Evolutionary conservation across 192 early-diverging fungal genomes (phyloP).

Genomic region (Backusella morwellensis): DNA sequence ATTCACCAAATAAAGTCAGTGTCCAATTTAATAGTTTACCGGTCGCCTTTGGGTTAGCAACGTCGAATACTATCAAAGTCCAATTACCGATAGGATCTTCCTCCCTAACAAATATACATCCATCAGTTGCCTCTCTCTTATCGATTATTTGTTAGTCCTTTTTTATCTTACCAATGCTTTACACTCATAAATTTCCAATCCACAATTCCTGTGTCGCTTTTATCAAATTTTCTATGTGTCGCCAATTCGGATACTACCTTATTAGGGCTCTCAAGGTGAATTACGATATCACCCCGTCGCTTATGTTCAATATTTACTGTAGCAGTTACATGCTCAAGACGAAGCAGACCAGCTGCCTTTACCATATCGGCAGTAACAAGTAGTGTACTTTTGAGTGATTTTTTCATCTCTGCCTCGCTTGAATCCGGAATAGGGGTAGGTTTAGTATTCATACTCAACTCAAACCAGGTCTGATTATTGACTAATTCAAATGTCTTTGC

Average conservation of each 20-base stretch:
- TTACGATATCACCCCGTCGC: slow-evolving; percentile 76
- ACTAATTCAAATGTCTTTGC: slow-evolving; percentile 67
- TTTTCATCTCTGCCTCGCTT: slow-evolving; percentile 23
- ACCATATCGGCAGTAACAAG: slow-evolving; percentile 52
- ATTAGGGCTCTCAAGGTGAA: slow-evolving; percentile 69
- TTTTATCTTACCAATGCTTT: slow-evolving; percentile 70
- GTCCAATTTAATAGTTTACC: slow-evolving; percentile 66
- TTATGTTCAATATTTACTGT: slow-evolving; percentile 75
- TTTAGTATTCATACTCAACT: slow-evolving; percentile 37
- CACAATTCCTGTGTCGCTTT: slow-evolving; percentile 59
- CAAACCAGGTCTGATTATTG: slow-evolving; percentile 57
- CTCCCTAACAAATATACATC: slow-evolving; percentile 33
- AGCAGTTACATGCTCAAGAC: slow-evolving; percentile 84
- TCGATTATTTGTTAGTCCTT: not conserved
- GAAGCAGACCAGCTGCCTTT: slow-evolving; percentile 50
- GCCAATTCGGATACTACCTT: slow-evolving; percentile 71
- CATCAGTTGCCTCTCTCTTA: not conserved
- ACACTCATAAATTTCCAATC: slow-evolving; percentile 94
- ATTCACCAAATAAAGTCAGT: slow-evolving; percentile 48
- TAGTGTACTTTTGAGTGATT: slow-evolving; percentile 37
- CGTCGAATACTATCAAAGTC: slow-evolving; percentile 68
- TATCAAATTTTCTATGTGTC: slow-evolving; percentile 58
- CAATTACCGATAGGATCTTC: slow-evolving; percentile 83
- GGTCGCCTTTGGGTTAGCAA: slow-evolving; percentile 40
- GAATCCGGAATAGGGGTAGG: slow-evolving; percentile 59